These are phyloP conservation scores for Guadua angustifolia DNA, from an alignment of 176 grass and related monocot genomes.

Conservation along the genomic window DNA sequence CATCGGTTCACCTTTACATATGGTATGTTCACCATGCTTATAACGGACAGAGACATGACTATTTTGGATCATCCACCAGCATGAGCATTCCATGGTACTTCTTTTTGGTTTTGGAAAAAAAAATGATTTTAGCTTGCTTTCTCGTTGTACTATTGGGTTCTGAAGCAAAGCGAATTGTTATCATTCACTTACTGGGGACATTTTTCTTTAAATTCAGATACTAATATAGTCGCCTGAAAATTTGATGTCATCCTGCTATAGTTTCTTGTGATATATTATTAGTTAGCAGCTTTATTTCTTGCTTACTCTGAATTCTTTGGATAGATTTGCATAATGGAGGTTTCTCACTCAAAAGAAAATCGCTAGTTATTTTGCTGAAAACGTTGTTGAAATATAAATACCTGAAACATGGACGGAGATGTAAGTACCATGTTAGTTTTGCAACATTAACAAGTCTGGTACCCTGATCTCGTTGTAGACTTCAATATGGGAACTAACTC, in stretches of 20 bases:
- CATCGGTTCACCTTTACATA: background rate
- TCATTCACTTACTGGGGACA: background rate
- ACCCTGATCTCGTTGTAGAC: background rate
- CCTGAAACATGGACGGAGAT: background rate
- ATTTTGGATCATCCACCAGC: background rate
- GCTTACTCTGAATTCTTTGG: background rate
- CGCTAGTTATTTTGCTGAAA: background rate
- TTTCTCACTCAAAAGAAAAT: no score
- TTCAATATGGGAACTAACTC: no score
- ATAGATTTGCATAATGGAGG: no score
- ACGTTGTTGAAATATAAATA: constrained; percentile 17
- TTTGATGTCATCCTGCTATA: background rate
- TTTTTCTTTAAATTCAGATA: background rate
- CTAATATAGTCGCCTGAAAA: background rate
- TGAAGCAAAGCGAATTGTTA: background rate
- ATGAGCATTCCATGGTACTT: background rate
- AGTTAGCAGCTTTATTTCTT: background rate
- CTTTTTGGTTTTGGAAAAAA: background rate
- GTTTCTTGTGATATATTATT: constrained; percentile 31
- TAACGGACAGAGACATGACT: background rate
- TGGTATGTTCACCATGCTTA: background rate
- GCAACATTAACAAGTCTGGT: background rate
- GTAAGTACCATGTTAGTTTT: background rate
- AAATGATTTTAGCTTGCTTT: background rate
- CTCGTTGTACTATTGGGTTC: background rate